These are phyloP conservation scores for Wickerhamomyces sp. DNA, from an alignment of 1,139 yeast genomes.

Conservation along the genomic window DNA sequence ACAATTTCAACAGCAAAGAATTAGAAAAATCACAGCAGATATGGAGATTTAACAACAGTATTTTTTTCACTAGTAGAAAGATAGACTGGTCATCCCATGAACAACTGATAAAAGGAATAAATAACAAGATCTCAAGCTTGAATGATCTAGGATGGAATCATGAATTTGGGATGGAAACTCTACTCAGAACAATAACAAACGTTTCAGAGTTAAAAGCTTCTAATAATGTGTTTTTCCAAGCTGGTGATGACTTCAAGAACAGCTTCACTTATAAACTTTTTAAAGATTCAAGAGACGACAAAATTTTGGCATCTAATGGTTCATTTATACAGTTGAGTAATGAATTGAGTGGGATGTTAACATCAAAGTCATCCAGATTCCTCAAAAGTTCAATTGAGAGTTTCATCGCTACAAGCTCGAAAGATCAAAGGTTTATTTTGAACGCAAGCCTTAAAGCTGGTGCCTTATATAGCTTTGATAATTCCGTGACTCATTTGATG, in stretches of 20 bases:
- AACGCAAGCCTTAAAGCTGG: conserved; percentile 50
- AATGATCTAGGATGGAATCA: conserved; percentile 33
- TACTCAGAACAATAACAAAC: conserved; percentile 56
- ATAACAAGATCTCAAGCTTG: conserved; percentile 40
- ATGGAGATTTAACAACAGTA: conserved; percentile 51
- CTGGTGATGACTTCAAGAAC: conserved; percentile 62
- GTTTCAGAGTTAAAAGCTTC: conserved; percentile 24
- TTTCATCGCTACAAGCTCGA: conserved; percentile 34
- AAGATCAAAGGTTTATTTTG: conserved; percentile 31
- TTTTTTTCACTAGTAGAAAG: conserved; percentile 54
- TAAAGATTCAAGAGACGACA: conserved; percentile 56
- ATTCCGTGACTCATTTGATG: conserved; percentile 28
- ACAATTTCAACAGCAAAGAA: conserved; percentile 25
- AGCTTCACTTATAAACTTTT: conserved; percentile 47
- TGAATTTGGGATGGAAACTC: conserved; percentile 61
- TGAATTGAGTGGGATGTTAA: conserved; percentile 52
- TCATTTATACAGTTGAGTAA: conserved; percentile 44
- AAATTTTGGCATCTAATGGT: conserved; percentile 58
- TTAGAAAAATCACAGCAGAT: conserved; percentile 12
- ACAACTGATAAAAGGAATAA: conserved; percentile 54
- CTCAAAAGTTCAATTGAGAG: conserved; percentile 47
- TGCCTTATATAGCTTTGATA: conserved; percentile 36
- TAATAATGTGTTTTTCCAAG: conserved; percentile 31
- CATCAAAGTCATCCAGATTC: conserved; percentile 31
- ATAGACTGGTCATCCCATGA: conserved; percentile 70